Percentiles rank a stretch among this genome's conserved stretches.
phyloP scores from a whole-genome alignment of 345 rosid species.

The Syzygium grande region DNA sequence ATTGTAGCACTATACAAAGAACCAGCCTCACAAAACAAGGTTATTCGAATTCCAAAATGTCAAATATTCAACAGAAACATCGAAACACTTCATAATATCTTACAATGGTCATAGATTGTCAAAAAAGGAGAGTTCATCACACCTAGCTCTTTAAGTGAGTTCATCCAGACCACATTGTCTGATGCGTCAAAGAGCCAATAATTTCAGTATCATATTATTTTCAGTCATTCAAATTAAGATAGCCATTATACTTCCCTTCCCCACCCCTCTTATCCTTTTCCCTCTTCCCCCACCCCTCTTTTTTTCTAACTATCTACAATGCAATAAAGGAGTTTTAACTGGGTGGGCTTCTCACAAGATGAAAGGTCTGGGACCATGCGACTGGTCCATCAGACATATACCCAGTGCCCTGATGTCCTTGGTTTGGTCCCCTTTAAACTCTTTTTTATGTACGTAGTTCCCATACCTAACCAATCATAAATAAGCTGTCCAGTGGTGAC shows the following conservation, averaged over 20 bases:
- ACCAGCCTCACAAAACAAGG: not conserved
- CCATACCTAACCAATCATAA: not conserved
- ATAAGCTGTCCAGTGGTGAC: not conserved
- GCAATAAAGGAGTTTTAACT: not conserved
- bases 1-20: not conserved
- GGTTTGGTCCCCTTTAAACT: not conserved
- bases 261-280: not conserved
- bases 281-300: not conserved
- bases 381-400: not conserved
- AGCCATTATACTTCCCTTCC: not conserved
- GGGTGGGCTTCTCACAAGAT: not conserved
- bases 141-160: not conserved
- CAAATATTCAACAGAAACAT: not conserved
- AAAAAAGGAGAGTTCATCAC: not conserved
- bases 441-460: not conserved
- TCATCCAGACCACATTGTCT: not conserved
- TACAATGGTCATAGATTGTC: not conserved
- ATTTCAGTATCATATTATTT: not conserved
- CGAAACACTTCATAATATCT: not conserved
- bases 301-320: not conserved
- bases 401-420: not conserved
- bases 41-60: not conserved
- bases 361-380: not conserved
- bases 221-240: not conserved
- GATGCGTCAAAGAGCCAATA: not conserved